Percentiles rank a stretch among this genome's conserved stretches.
These are phyloP conservation scores for Neoboletus magnificus DNA, from an alignment of 768 basidiomycete genomes.

Conservation along the genomic window DNA sequence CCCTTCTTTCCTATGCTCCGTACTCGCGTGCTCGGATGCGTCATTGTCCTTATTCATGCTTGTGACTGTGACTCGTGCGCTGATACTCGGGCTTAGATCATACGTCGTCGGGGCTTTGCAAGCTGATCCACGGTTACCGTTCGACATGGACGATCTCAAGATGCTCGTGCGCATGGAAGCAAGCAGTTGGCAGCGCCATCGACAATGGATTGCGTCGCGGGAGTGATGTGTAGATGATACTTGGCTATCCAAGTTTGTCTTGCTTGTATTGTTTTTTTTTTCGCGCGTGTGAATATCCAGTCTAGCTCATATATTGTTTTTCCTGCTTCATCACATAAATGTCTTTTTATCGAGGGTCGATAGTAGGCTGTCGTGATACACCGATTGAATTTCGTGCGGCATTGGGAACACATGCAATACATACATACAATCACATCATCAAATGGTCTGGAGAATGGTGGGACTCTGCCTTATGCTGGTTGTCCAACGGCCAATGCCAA, in stretches of 20 bases:
- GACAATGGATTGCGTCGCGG: conserved; percentile 35
- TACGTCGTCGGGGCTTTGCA: conserved; percentile 43
- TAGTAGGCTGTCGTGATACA: too few relatives aligned
- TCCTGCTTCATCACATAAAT: too few relatives aligned
- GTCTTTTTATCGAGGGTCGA: too few relatives aligned
- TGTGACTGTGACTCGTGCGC: neutral
- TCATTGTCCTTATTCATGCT: neutral
- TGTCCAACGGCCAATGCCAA: too few relatives aligned
- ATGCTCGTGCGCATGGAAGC: conserved; percentile 39
- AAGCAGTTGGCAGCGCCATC: conserved; percentile 41
- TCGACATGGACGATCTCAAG: conserved; percentile 33
- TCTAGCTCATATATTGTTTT: neutral
- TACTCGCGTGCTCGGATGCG: neutral
- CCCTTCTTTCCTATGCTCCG: neutral
- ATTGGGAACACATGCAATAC: too few relatives aligned
- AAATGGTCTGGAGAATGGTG: too few relatives aligned
- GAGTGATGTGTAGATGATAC: conserved; percentile 3
- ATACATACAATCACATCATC: too few relatives aligned
- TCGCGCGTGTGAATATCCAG: neutral
- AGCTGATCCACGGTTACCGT: conserved; percentile 37
- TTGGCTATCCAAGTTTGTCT: neutral
- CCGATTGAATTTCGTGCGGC: too few relatives aligned
- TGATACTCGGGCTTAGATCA: conserved; percentile 28
- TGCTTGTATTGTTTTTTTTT: neutral
- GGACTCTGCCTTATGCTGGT: neutral